phyloP scores from a whole-genome alignment of 257 asterid species.

The Parsonsia alboflavescens region DNA sequence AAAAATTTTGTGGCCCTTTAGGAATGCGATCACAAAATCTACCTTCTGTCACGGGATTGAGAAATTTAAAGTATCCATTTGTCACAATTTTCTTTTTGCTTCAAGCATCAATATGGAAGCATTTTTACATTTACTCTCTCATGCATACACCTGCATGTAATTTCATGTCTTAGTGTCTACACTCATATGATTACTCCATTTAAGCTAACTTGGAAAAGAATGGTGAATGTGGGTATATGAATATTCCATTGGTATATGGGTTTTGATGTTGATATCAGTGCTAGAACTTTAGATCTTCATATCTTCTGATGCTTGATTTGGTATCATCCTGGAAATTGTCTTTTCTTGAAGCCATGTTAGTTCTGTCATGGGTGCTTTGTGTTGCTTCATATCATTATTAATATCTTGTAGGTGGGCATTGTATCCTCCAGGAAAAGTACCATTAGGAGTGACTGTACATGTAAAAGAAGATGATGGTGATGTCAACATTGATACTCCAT shows the following conservation, averaged over 20 bases:
- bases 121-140: not conserved
- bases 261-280: not conserved
- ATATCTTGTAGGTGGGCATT: slow-evolving; percentile 72
- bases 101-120: not conserved
- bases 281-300: not conserved
- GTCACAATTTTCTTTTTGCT: not conserved
- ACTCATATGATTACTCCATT: not conserved
- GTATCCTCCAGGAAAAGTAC: slow-evolving; percentile 99
- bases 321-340: not conserved
- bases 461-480: slow-evolving; percentile 97
- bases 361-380: slow-evolving; percentile 4
- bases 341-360: not conserved
- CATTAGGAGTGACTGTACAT: slow-evolving; percentile 93
- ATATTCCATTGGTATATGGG: not conserved
- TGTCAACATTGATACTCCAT: slow-evolving; percentile 80
- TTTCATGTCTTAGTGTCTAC: not conserved
- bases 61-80: not conserved
- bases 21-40: not conserved
- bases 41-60: not conserved
- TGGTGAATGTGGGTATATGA: not conserved
- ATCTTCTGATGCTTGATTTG: not conserved
- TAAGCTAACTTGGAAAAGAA: not conserved
- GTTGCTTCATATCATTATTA: slow-evolving; percentile 5
- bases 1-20: not conserved
- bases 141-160: not conserved